phyloP scores from a whole-genome alignment of 2,329 filamentous ascomycete species.

The Calonectria honghensis region DNA sequence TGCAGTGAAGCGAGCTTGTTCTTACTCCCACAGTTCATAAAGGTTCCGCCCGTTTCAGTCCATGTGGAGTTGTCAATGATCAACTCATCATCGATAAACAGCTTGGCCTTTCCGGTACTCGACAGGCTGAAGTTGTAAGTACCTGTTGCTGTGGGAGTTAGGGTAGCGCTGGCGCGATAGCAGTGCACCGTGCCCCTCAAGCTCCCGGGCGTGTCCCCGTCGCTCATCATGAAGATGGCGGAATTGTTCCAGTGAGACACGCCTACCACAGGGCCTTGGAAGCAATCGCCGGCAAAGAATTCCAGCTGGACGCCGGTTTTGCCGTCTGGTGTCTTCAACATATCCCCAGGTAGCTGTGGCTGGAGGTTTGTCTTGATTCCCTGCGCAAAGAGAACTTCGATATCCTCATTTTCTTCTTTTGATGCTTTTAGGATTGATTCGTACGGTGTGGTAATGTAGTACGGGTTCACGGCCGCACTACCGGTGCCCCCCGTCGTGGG shows the following conservation, averaged over 20 bases:
- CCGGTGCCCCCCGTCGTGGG: constrained; percentile 10
- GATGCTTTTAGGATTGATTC: background rate
- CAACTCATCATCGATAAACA: constrained; percentile 2
- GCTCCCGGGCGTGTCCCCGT: constrained; percentile 3
- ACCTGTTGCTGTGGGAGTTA: background rate
- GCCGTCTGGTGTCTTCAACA: background rate
- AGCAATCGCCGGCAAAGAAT: background rate
- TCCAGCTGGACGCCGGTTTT: constrained; percentile 2
- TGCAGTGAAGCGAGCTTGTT: background rate
- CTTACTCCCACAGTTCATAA: constrained; percentile 27
- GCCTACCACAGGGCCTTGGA: background rate
- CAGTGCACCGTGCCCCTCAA: background rate
- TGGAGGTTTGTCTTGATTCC: background rate
- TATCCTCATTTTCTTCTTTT: background rate
- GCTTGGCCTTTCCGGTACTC: constrained; percentile 11
- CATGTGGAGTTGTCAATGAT: constrained; percentile 28
- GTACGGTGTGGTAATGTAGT: constrained; percentile 11
- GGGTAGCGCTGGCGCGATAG: background rate
- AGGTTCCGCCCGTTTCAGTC: background rate
- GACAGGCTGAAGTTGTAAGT: constrained; percentile 3
- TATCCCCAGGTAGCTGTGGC: background rate
- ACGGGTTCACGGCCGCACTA: background rate
- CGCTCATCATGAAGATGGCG: constrained; percentile 11
- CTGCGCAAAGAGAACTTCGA: background rate
- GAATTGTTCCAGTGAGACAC: constrained; percentile 7